Conservation (phyloP, 257 asterid genomes). For the Scutellaria minor region DNA sequence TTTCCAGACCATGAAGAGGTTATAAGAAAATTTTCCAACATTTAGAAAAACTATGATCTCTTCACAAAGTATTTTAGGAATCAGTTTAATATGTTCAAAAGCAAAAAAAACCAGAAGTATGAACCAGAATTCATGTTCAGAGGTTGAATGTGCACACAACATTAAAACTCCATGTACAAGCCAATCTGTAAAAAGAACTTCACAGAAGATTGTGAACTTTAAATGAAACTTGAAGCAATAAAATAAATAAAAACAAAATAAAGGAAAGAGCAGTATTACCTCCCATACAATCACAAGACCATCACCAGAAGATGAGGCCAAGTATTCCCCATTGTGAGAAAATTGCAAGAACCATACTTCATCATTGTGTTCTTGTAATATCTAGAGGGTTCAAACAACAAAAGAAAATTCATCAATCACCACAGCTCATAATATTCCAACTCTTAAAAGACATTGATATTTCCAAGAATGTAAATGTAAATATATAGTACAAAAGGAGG, state of each 20-base stretch:
- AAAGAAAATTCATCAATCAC: conserved; percentile 26
- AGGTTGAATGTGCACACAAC: conserved; percentile 10
- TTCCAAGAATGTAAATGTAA: neutral
- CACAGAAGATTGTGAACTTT: neutral
- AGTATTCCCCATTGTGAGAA: conserved; percentile 77
- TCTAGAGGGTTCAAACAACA: conserved; percentile 50
- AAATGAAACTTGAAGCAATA: neutral
- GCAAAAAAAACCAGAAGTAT: neutral
- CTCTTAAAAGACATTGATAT: neutral
- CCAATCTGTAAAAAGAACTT: neutral
- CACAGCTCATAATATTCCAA: neutral
- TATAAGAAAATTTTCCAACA: neutral
- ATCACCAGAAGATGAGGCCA: conserved; percentile 82
- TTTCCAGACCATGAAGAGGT: neutral
- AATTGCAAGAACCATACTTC: conserved; percentile 89
- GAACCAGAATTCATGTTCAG: neutral
- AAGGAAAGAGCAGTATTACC: conserved; percentile 46
- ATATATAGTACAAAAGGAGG: neutral
- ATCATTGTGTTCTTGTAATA: conserved; percentile 62
- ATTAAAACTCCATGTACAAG: conserved; percentile 10
- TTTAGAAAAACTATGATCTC: neutral
- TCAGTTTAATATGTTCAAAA: neutral
- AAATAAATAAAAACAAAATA: neutral
- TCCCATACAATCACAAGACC: conserved; percentile 76
- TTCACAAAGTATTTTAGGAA: neutral